Evolutionary conservation across 768 basidiomycete species (phyloP), one percentile per base, ranked within the genome.

Genomic region (Russula olivacea): DNA sequence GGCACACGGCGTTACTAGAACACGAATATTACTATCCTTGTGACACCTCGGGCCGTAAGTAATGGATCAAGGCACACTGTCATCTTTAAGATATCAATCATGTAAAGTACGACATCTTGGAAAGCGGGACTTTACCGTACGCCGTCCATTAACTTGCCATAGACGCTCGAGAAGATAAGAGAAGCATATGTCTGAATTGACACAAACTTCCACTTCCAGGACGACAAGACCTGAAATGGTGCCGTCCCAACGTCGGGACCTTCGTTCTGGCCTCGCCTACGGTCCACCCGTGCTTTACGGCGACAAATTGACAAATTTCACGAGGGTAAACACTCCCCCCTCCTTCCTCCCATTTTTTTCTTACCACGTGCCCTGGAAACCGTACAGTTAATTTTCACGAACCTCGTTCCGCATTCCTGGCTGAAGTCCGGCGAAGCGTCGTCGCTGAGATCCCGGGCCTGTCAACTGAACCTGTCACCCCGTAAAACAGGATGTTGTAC

Each of bases 201-300:
- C 43, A 55, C 21, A 8, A 11, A 51, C 40, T 43, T 25, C 21
- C 41, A 34, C 49, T 62, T 57, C 34, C 11, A 28, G 48, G 40
- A 41, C 54, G 48, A 61, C 19, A 5, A 49, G 10, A 8, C 55
- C 21, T 21, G 17, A 41, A 8, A 34, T 11, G 30, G 21, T 36
- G 28, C 30, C 12, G n/a, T 55, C 10, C 40, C 54, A n/a, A 19
- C 36, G 28, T 55, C 61, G 30, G 34, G 55, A 51, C 55, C 61
- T 3, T 62, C 28, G 41, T 57, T 62, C 49, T 57, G 15, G 55
- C 30, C 49, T 45, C 17, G 8, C 23, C 23, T n/a, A 11, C 9
- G 14, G 12, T 36, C 23, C 40, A 50, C 32, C 61, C 55, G 61
- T 25, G 17, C 47, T 51, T 34, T 43, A 57, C 45, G 48, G 38